phyloP scores from a whole-genome alignment of 2,329 filamentous ascomycete genomes.

The Aspergillus nomiae region DNA sequence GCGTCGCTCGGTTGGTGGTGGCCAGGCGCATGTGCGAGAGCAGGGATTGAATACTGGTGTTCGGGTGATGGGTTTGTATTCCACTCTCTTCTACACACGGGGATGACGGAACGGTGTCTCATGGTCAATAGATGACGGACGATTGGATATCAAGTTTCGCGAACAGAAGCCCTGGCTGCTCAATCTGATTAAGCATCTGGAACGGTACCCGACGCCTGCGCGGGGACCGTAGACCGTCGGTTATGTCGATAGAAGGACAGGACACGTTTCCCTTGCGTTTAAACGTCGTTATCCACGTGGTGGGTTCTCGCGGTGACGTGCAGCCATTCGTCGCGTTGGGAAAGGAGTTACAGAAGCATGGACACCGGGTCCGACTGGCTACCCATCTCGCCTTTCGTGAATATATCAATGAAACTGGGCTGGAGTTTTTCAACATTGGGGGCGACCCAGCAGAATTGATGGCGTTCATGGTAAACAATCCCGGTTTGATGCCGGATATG shows the following conservation, averaged over 20 bases:
- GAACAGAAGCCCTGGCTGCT: constrained; percentile 68
- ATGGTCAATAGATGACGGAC: constrained; percentile 64
- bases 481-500: constrained; percentile 80
- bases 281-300: constrained; percentile 74
- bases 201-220: constrained; percentile 4
- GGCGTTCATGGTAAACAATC: constrained; percentile 92
- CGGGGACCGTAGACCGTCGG: constrained; percentile 9
- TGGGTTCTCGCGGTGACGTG: constrained; percentile 73
- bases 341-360: constrained; percentile 65
- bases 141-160: constrained; percentile 78
- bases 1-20: background rate
- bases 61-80: constrained; percentile 20
- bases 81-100: background rate
- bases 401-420: constrained; percentile 69
- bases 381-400: constrained; percentile 70
- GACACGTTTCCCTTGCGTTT: constrained; percentile 15
- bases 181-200: constrained; percentile 62
- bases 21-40: constrained; percentile 1
- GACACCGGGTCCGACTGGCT: constrained; percentile 72
- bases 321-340: constrained; percentile 75
- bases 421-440: constrained; percentile 78
- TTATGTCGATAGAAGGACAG: constrained; percentile 1
- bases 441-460: constrained; percentile 75
- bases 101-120: background rate
- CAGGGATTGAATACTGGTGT: constrained; percentile 20